A percentile compares a stretch with the other conserved stretches of the same genome.
Conservation (phyloP, 176 grass and related monocot species). For the Triticum turgidum region DNA sequence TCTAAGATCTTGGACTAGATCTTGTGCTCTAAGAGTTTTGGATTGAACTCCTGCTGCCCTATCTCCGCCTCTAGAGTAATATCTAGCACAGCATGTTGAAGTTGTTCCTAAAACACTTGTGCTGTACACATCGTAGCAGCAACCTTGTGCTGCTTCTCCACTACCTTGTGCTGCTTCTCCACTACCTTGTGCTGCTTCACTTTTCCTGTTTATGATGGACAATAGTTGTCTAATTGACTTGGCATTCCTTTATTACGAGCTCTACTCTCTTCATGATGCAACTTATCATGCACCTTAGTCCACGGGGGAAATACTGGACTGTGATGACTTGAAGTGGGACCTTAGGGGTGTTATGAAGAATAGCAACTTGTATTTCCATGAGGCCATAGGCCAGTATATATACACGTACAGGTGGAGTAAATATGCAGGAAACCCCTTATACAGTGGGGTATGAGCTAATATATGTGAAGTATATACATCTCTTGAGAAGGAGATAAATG, state of each 20-base stretch:
- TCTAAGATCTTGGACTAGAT: no score
- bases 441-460: not conserved
- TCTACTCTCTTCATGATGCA: slow-evolving; percentile 21
- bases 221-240: not conserved
- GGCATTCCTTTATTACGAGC: not conserved
- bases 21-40: no score
- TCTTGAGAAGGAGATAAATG: not conserved
- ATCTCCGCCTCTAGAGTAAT: no score
- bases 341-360: not conserved
- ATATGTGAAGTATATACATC: not conserved
- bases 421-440: not conserved
- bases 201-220: slow-evolving; percentile 7
- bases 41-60: no score
- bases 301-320: not conserved
- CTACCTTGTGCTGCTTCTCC: no score
- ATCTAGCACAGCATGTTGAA: no score
- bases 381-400: not conserved
- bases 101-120: no score
- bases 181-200: not conserved
- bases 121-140: no score
- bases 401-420: not conserved
- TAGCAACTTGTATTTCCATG: not conserved
- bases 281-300: slow-evolving; percentile 11
- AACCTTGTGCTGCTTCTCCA: no score
- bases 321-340: slow-evolving; percentile 5